Base-by-base conservation (phyloP, 805 yeast species). In the Kockiozyma suomiensis region DNA sequence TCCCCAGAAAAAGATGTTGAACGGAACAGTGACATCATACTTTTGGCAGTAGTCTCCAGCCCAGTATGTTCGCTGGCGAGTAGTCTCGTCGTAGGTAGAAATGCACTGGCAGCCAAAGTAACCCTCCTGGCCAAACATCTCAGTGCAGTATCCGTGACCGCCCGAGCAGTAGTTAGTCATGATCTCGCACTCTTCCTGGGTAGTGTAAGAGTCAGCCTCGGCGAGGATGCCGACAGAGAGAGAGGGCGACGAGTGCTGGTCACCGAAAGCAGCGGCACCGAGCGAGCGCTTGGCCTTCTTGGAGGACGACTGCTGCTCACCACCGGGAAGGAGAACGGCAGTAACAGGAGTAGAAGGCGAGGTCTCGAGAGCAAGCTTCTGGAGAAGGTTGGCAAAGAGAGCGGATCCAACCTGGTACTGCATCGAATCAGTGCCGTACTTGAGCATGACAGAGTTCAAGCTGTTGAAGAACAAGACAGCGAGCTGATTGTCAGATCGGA, bases 1-100 rank as follows among this genome's bases (percentile, higher is more conserved):
- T 50, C 68, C 68, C 90, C 93, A 87, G 68, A 87, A 80, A 65
- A 87, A 77, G 68, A 88, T 78, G 69, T 87, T 83, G 67, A 87
- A 84, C 73, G 84, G 84, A 2, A 82, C 78, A 47, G 87, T 80
- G 60, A 87, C 79, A 68, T 88, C 92, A 68, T 78, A 79, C 79
- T 87, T 87, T 68, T 81, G 78, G 73, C 94, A 88, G 62, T 83
- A 82, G 59, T 60, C 62, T 19, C 80, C 80, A 15, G 76, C 79
- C 75, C 77, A 77, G 63, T 66, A 60, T 26, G 74, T 71, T 33
- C 71, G 71, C 58, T 65, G 68, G 40, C 64, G 55, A 55, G 74
- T 70, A 23, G 67, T 64, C 52, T 52, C 56, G 62, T 73, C 71
- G 59, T 59, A 70, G 21, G 74, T 64, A 13, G 69, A 53, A 46